Base-by-base conservation (phyloP, 345 rosid species). In the Lagerstroemia speciosa region DNA sequence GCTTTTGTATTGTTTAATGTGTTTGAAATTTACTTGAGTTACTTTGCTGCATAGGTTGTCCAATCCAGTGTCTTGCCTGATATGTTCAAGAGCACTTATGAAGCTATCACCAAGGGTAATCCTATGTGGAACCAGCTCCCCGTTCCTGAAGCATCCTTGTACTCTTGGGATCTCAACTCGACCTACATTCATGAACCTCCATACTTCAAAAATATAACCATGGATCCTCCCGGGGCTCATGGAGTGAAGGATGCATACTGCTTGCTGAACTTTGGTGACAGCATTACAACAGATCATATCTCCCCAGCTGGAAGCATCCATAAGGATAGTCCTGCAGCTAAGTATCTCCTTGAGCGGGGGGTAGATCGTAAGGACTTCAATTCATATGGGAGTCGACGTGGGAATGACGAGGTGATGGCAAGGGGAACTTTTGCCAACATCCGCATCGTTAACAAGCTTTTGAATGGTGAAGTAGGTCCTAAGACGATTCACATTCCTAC, bases 161-260 rank as follows among this genome's bases (percentile, higher is more conserved):
- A 89, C 70, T 77, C 89, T 10, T 94, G 98, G 99, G 97, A 94
- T 66, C 81, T 88, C 24, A 84, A 81, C 65, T 94, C 99, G 50
- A 94, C 98, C 73, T 94, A 94, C 83, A 91, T 94, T 75, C 99
- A 94, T 26, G 99, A 94, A 69, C 98, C 99, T 10, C 99, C 98
- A 1, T 94, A 94, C 82, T 94, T 94, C 81, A 91, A 91, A 84
- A 82, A 66, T 75, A 94, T 94, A 93, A 87, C 99, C 69, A 79
- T 88, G 85, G 83, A 83, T 73, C 97, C 98, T 77, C 96, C 97
- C 27, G 99, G 98, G 16, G 82, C 92, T 34, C 90, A 85, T 69
- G 89, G 88, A 53, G 93, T 94, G 71, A 94, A 89, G 75, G 98
- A 92, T 74, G 99, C 99, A 9, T 89, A 85, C 85, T 94, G 99